Evolutionary conservation across 2,329 filamentous ascomycete genomes (phyloP), one percentile per base, ranked within the genome.

Genomic region (Pseudogymnoascus sp.): DNA sequence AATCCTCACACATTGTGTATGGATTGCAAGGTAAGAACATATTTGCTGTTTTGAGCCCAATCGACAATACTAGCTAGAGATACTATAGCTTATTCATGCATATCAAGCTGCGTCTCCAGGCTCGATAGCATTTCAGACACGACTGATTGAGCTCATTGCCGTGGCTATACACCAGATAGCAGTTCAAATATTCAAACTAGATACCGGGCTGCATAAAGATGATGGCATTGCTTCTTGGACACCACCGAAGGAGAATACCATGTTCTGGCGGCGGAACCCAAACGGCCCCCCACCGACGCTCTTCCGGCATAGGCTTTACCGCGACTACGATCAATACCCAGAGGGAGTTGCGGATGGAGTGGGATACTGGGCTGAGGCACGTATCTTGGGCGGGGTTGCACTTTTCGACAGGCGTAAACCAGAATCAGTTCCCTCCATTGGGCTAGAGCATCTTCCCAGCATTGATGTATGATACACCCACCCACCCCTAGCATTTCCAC

Each of bases 121-220:
- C 42, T 46, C 42, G 21, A 46, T 21, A 8, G 1, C 66, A 56
- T 76, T 74, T 56, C 64, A 71, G 0, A 68, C 67, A 16, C 65
- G 69, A 0, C 66, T 76, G 5, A 70, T 76, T 6, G 74, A 77
- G 60, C 40, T 76, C 1, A 63, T 71, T 4, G 73, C 71, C 0
- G 28, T 69, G 25, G 64, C 70, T 2, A 59, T 73, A 2, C 74
- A 76, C 42, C 63, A 74, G 5, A 70, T 75, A 5, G 74, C 70
- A 0, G 68, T 70, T 0, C 46, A 59, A 1, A 56, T 75, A 0
- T 73, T 67, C 21, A 59, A 68, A 3, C 56, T 69, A 1, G 68
- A 69, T 5, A 62, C 66, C 0, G 64, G 63, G 16, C 37, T 67
- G 0, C 71, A 72, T 25, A 69, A 69, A 9, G 65, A 69, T 3